These are phyloP conservation scores for Ustilago crameri DNA, from an alignment of 1,284 basidiomycete species.

Conservation along the genomic window DNA sequence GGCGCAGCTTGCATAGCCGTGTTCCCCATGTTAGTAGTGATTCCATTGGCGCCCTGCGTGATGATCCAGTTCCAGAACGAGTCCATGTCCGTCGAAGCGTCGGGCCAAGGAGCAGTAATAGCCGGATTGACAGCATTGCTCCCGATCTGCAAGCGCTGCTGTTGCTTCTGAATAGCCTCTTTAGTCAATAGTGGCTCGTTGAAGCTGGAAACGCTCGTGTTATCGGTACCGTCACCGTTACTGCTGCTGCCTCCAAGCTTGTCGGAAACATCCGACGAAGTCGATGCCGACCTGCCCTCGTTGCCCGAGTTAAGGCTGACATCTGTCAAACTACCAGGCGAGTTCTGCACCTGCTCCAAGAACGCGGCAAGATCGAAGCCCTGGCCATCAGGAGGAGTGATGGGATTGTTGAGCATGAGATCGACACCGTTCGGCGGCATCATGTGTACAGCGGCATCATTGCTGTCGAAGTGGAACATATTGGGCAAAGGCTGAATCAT, in stretches of 20 bases:
- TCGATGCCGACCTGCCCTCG: slow-evolving; percentile 30
- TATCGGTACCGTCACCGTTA: slow-evolving; percentile 31
- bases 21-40: slow-evolving; percentile 15
- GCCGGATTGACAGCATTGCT: too few species aligned
- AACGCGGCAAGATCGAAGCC: slow-evolving; percentile 51
- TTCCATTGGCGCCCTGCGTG: slow-evolving; percentile 50
- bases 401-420: slow-evolving; percentile 40
- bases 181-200: slow-evolving; percentile 35
- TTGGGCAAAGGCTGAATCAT: slow-evolving; percentile 34
- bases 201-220: slow-evolving; percentile 38
- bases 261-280: slow-evolving; percentile 34
- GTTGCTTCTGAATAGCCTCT: slow-evolving; percentile 35
- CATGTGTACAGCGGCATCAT: slow-evolving; percentile 24
- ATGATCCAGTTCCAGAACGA: slow-evolving; percentile 63
- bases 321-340: slow-evolving; percentile 47
- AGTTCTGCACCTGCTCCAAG: slow-evolving; percentile 52
- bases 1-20: slow-evolving; percentile 12
- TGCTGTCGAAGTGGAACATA: slow-evolving; percentile 25
- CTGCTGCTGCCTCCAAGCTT: slow-evolving; percentile 24
- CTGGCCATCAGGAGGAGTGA: slow-evolving; percentile 49
- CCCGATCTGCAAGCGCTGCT: slow-evolving; percentile 28
- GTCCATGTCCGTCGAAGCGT: slow-evolving; percentile 45
- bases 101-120: background rate
- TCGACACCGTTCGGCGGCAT: slow-evolving; percentile 51
- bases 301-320: slow-evolving; percentile 33